phyloP scores from a whole-genome alignment of 73 alveolate species.

The Paramecium tetraurelia region DNA sequence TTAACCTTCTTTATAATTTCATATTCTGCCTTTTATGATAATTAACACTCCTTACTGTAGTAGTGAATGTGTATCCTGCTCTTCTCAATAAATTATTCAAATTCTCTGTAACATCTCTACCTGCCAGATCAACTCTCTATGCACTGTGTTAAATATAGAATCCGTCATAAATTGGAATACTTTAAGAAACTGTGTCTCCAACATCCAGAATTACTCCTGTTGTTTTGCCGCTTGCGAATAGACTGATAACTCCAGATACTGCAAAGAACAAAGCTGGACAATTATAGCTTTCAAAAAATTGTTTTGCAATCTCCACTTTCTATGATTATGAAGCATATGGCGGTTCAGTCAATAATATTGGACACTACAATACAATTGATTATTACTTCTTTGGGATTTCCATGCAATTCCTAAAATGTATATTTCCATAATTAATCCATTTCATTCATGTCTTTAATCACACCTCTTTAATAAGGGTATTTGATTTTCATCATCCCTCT shows the following conservation, averaged over 20 bases:
- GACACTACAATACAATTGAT: conserved; percentile 64
- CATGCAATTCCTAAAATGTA: conserved; percentile 10
- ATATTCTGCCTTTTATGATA: conserved; percentile 69
- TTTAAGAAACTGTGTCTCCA: conserved; percentile 89
- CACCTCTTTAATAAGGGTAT: conserved; percentile 28
- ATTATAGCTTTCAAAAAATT: conserved; percentile 80
- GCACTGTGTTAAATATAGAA: conserved; percentile 79
- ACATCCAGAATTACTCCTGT: conserved; percentile 87
- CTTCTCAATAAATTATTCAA: conserved; percentile 80
- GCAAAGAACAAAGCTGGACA: conserved; percentile 85
- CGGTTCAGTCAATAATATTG: conserved; percentile 88
- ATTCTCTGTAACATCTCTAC: conserved; percentile 91
- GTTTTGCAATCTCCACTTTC: conserved; percentile 77
- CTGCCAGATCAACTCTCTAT: conserved; percentile 89
- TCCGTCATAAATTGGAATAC: conserved; percentile 87
- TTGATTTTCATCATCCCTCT: conserved; percentile 29
- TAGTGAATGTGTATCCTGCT: conserved; percentile 85
- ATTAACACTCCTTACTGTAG: conserved; percentile 62
- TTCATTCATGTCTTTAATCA: background rate
- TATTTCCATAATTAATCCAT: conserved; percentile 49
- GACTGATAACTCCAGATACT: conserved; percentile 74
- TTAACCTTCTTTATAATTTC: conserved; percentile 85
- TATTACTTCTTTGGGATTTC: conserved; percentile 25
- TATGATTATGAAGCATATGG: conserved; percentile 79
- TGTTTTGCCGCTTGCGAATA: conserved; percentile 85